A percentile compares a stretch with the other conserved stretches of the same genome.
phyloP scores from a whole-genome alignment of 768 basidiomycete genomes.

The Lentinula boryana region DNA sequence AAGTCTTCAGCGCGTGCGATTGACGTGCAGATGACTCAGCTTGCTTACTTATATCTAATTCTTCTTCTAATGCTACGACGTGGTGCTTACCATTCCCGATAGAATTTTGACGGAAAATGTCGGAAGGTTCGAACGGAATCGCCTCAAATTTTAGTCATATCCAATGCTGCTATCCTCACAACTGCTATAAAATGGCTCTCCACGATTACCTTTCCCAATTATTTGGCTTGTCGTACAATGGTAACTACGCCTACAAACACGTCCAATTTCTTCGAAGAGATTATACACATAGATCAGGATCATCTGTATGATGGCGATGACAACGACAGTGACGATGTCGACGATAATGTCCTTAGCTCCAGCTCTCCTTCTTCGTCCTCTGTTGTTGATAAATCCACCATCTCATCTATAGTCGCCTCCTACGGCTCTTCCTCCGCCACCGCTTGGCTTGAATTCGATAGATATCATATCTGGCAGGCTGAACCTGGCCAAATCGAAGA shows the following conservation, averaged over 20 bases:
- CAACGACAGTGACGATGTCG: background rate
- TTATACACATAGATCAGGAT: background rate
- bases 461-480: constrained; percentile 42
- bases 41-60: no score
- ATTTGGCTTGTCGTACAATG: no score
- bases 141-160: no score
- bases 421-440: constrained; percentile 68
- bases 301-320: background rate
- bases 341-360: background rate
- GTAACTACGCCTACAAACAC: no score
- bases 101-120: background rate
- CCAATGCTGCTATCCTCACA: no score
- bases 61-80: no score
- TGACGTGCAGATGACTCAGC: no score
- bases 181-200: no score
- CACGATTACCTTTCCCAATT: no score
- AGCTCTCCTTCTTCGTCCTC: background rate
- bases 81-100: background rate
- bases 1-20: background rate
- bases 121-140: background rate
- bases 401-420: constrained; percentile 52
- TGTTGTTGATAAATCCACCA: constrained; percentile 20
- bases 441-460: constrained; percentile 61
- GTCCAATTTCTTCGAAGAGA: no score
- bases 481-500: constrained; percentile 13